These are phyloP conservation scores for Grigorovia transvaalensis DNA, from an alignment of 805 yeast genomes.

Conservation along the genomic window DNA sequence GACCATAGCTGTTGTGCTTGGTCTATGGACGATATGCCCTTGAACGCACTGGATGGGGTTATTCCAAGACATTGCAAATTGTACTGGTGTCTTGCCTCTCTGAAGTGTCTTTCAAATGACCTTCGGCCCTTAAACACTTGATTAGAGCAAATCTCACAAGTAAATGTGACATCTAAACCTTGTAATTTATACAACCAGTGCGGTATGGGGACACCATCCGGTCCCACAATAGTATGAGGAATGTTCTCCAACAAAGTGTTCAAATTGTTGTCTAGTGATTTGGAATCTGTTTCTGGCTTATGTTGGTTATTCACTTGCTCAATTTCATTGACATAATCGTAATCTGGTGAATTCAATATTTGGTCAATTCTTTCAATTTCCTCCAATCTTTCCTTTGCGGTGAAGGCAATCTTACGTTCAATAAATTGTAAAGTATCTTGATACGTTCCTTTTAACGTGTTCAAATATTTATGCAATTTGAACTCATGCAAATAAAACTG, in stretches of 20 bases:
- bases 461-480: constrained; percentile 30
- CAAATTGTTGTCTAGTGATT: neutral
- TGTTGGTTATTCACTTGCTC: constrained; percentile 11
- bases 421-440: constrained; percentile 46
- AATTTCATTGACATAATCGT: constrained; percentile 32
- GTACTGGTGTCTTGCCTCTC: constrained; percentile 54
- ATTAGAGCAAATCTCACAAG: constrained; percentile 85
- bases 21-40: constrained; percentile 52
- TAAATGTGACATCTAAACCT: constrained; percentile 63
- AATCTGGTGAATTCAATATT: constrained; percentile 28
- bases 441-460: constrained; percentile 33
- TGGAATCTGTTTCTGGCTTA: neutral
- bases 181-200: constrained; percentile 85
- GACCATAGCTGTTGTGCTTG: constrained; percentile 60
- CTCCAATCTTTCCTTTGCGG: constrained; percentile 55
- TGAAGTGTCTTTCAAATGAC: constrained; percentile 65
- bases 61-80: constrained; percentile 74
- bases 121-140: constrained; percentile 60
- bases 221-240: constrained; percentile 63
- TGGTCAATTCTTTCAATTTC: constrained; percentile 38
- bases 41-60: constrained; percentile 40
- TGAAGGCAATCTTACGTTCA: constrained; percentile 56
- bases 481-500: constrained; percentile 30
- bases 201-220: constrained; percentile 89
- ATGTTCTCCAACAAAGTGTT: constrained; percentile 2